Base-by-base conservation (phyloP, 2,329 filamentous ascomycete species). In the Curvularia sp. region DNA sequence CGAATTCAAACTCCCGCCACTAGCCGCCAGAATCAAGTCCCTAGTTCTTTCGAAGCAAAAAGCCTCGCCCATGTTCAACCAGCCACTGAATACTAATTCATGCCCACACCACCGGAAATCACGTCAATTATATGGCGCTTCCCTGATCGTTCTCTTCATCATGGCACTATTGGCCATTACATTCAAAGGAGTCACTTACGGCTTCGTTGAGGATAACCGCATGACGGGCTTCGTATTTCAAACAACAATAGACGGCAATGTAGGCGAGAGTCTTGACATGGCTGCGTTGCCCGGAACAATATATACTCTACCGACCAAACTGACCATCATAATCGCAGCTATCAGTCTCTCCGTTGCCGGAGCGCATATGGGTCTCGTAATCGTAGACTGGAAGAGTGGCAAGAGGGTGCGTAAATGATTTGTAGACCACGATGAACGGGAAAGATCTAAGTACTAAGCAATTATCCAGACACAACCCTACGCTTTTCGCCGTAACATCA, bases 401-500 rank as follows among this genome's bases (percentile, higher is more conserved):
- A 67, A 69, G 44, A 63, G 65, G 55, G 71, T 73, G 65, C 9
- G 56, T 50, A 58, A 53, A 50, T 8, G 1, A 8, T 2, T 1
- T 38, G 15, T 8, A 1, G 13, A 15, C 5, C 7, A 38, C 7
- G 15, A 35, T 1, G 15, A 35, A 35, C 4, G 33, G 6, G 13
- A 35, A 9, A 5, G 13, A 15, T 4, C 1, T 35, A 13, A 35
- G 33, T n/a, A 38, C 35, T 38, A 38, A 38, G 5, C 4, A 9
- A 8, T 55, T 9, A 20, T 1, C 9, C 9, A 74, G 73, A 73
- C 69, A 2, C 73, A 74, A 61, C 60, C 64, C 8, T 71, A 71
- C 51, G 59, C 68, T 12, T 76, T 77, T 58, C 73, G 71, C 46
- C 73, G 72, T 51, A 75, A 75, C 57, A 61, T 65, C 46, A 71